These are phyloP conservation scores for Entomortierella chlamydospora DNA, from an alignment of 192 early-diverging fungal species.

Conservation along the genomic window DNA sequence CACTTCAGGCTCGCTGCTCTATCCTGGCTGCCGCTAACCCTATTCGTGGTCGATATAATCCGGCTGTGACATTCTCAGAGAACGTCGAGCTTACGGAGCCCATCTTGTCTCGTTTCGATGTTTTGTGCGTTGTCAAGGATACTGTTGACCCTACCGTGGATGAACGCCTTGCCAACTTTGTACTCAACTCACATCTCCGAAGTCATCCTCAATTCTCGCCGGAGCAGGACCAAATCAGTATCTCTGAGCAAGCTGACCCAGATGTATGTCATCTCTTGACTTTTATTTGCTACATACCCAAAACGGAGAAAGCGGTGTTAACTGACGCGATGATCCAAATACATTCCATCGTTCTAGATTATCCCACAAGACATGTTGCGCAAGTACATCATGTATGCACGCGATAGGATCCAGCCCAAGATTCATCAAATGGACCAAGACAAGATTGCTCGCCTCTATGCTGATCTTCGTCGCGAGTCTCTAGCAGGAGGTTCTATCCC, in stretches of 20 bases:
- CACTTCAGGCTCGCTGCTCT: conserved; percentile 86
- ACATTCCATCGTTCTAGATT: conserved; percentile 60
- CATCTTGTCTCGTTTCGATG: conserved; percentile 98
- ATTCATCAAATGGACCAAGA: conserved; percentile 89
- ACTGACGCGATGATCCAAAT: background rate
- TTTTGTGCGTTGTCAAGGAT: conserved; percentile 96
- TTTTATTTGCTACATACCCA: no score
- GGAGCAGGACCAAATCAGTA: conserved; percentile 54
- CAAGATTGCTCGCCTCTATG: conserved; percentile 90
- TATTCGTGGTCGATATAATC: conserved; percentile 86
- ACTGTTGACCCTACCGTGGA: conserved; percentile 91
- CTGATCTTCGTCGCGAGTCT: conserved; percentile 92
- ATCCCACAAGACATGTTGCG: conserved; percentile 84
- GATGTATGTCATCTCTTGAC: conserved; percentile 64
- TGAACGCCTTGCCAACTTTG: conserved; percentile 91
- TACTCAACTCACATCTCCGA: conserved; percentile 91
- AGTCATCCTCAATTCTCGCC: conserved; percentile 82
- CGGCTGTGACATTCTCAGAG: conserved; percentile 92
- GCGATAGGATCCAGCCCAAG: conserved; percentile 80
- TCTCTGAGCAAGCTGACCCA: conserved; percentile 58
- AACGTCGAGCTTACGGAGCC: conserved; percentile 99
- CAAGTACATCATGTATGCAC: conserved; percentile 91
- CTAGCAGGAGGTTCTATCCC: conserved; percentile 78
- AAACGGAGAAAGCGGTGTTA: no score
- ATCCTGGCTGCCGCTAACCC: conserved; percentile 88